A percentile compares a stretch with the other conserved stretches of the same genome.
These are phyloP conservation scores for Fusarium tricinctum DNA, from an alignment of 2,329 filamentous ascomycete species.

Conservation along the genomic window DNA sequence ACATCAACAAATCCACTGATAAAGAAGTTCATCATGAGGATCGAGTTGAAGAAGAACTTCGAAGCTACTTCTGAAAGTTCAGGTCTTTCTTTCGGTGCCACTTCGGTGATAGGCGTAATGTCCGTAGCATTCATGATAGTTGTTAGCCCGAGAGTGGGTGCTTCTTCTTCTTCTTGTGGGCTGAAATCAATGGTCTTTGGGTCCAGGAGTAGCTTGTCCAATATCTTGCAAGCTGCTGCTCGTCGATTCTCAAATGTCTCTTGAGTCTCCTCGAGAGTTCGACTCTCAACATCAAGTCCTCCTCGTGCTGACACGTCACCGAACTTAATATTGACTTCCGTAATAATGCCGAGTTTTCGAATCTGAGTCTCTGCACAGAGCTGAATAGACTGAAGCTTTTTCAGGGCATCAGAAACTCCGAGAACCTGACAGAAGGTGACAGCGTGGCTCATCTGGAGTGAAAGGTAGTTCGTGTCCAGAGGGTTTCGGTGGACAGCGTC, in stretches of 20 bases:
- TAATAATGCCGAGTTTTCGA: not conserved
- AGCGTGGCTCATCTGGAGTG: conserved; percentile 4
- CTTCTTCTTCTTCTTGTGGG: not conserved
- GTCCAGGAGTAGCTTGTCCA: not conserved
- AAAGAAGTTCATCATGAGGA: too few relatives aligned
- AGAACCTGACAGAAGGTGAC: conserved; percentile 3
- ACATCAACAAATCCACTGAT: too few relatives aligned
- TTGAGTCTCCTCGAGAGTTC: not conserved
- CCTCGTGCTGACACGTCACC: not conserved
- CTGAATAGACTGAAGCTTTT: not conserved
- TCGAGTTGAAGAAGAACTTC: too few relatives aligned
- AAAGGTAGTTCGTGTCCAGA: not conserved
- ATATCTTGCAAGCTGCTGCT: not conserved
- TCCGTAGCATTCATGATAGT: too few relatives aligned
- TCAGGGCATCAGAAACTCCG: not conserved
- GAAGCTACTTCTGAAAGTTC: too few relatives aligned
- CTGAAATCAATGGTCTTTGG: not conserved
- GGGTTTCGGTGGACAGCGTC: conserved; percentile 16
- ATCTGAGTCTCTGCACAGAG: not conserved
- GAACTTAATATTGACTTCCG: not conserved
- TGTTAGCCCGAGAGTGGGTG: too few relatives aligned
- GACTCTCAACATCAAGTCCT: not conserved
- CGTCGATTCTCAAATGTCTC: not conserved
- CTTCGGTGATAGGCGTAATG: too few relatives aligned
- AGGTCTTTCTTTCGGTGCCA: too few relatives aligned